Base-by-base conservation (phyloP, 208 protist genomes). In the Novymonas esmeraldas region DNA sequence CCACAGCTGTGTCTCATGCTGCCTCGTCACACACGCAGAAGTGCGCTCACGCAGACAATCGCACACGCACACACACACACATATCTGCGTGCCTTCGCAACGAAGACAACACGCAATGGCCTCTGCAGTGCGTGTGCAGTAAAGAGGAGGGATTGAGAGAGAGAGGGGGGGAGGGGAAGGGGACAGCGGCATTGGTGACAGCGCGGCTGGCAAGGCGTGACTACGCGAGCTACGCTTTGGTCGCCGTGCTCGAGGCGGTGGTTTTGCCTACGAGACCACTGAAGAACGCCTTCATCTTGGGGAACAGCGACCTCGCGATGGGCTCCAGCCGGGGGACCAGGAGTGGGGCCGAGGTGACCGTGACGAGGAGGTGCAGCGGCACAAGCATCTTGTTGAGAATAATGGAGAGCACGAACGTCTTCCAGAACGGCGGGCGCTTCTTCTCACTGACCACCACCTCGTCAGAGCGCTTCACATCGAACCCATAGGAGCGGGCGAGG, bases 311-410 rank as follows among this genome's bases (percentile, higher is more conserved):
- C 36, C 58, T 56, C 3, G 89, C 85, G n/a, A 91, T 67, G 3
- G 89, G 89, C 70, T 92, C 75, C n/a, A 94, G 67, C 13, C 64
- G 78, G 29, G 79, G 83, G 20, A 89, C 83, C 9, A 94, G 31
- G 34, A 81, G 45, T 28, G 90, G 90, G 11, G 90, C 90, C 13
- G 83, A 74, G 44, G 78, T 70, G 18, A 95, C 41, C 5, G 90
- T 90, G 18, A 89, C 26, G 20, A 87, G 45, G 22, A 95, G 42
- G 56, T 95, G 87, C 34, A 84, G 22, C 36, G 90, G 90, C 1
- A 89, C 85, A 7, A 92, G 34, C 49, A 95, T 75, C 70, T 95
- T 95, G 78, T 95, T 95, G 13, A 95, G 64, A 5, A 93, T 42
- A 57, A 95, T 76, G 5, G 87, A 72, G 4, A 85, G 45, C 18